Conservation (phyloP, 108 stramenopile species). For the Schizochytrium sp. region DNA sequence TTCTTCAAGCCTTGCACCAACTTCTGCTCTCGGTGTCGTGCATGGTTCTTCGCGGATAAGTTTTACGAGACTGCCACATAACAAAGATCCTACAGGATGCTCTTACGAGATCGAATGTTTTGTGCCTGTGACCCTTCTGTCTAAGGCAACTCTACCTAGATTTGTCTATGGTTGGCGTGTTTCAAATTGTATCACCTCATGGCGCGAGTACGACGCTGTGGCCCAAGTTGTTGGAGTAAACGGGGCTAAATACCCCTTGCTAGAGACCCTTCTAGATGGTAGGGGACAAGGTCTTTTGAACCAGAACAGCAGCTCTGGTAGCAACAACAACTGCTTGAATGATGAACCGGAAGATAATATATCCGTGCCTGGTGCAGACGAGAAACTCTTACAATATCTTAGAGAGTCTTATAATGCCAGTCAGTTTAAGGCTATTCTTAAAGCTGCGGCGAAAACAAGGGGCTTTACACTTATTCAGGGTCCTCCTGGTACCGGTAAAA, state of each 20-base stretch:
- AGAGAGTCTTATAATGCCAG: conserved; percentile 51
- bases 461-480: conserved; percentile 84
- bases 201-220: conserved; percentile 43
- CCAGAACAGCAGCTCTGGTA: background rate
- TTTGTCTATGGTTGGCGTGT: background rate
- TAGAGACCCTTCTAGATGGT: conserved; percentile 17
- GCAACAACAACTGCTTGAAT: background rate
- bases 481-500: conserved; percentile 86
- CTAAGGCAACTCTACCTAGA: background rate
- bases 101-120: conserved; percentile 36
- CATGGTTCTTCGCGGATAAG: background rate
- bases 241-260: conserved; percentile 36
- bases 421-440: conserved; percentile 64
- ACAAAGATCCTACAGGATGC: background rate
- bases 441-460: conserved; percentile 58
- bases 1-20: background rate
- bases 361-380: background rate
- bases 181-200: conserved; percentile 16
- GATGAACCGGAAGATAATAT: conserved; percentile 23
- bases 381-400: background rate
- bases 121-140: background rate
- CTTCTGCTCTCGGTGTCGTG: background rate
- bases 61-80: background rate
- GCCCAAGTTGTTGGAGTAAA: conserved; percentile 5
- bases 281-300: background rate